Base-by-base conservation (phyloP, 148 eudicot genomes). In the Euryodendron excelsum region DNA sequence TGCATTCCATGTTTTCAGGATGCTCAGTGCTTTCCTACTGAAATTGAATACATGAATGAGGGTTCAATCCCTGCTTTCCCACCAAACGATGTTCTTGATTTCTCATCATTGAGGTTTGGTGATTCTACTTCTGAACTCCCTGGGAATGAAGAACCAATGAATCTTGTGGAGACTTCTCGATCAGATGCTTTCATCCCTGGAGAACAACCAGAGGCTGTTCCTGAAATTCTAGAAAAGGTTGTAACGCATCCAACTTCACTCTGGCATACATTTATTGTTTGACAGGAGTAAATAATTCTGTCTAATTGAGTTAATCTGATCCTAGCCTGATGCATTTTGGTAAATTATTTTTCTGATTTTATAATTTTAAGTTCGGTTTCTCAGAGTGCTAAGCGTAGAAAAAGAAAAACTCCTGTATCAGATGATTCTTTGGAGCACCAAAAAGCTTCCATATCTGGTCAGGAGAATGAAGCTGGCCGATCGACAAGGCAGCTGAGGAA, bases 381-480 rank as follows among this genome's bases (percentile, higher is more conserved):
- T 60, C 71, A 82, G 69, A 80, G 75, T 21, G 75, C 80, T n/a
- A 80, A 80, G 48, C 10, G 63, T 60, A 62, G 81, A 80, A 74
- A 77, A 36, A n/a, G 48, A 56, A 75, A 65, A 36, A 28, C 44
- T 50, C 61, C 20, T 37, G 84, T 66, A 25, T 48, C 28, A n/a
- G 79, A 66, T 73, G 76, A 62, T 56, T 75, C 85, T 69, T 31
- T 64, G 81, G 66, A 79, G 82, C 74, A 80, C 75, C 74, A 77
- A 66, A 41, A 58, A 25, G 44, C 72, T 34, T 68, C 77, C 25
- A 39, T 76, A 27, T 63, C 76, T 34, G 80, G 71, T 69, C 73
- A 71, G 58, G 89, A 58, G 72, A 79, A 79, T 59, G 90, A 62
- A 59, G 55, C 74, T 75, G 86, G 83, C 69, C 78, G 82, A 65